Base-by-base conservation (phyloP, 2,329 filamentous ascomycete species). In the Monilinia laxa region DNA sequence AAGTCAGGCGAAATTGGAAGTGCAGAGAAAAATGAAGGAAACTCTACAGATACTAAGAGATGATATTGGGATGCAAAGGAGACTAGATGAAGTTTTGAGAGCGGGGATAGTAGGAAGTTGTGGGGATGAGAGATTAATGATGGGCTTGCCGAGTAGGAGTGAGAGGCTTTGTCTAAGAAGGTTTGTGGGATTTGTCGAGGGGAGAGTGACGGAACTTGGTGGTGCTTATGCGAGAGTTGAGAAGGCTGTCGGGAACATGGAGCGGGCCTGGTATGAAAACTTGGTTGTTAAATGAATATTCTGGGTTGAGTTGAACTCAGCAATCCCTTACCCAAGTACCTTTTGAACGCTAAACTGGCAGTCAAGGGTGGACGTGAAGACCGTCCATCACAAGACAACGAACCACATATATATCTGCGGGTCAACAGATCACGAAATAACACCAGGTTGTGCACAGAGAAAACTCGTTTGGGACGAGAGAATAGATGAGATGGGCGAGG, bases 101-200 rank as follows among this genome's bases (percentile, higher is more conserved):
- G 62, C 62, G 6, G 62, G 62, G 9, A 65, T 65, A 14, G 28
- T 65, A 18, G 62, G 62, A 7, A 58, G 52, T 10, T 65, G 62
- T 31, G 62, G 62, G 18, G 42, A 65, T 65, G 53, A 59, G n/a
- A 59, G 42, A 38, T 28, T 65, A 16, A 65, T 65, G 62, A 65
- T 65, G 62, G 62, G 62, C 3, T n/a, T 65, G 14, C 62, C 62
- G 4, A 58, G 52, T 25, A 47, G 62, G 12, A 65, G 62, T 42
- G 62, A 65, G 31, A 58, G 62, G 18, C 54, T 65, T 14, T 65
- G 62, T 58, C 28, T 65, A 14, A 65, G 53, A 11, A 58, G 62
- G n/a, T 65, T 65, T 51, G 62, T 65, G 14, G 62, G 62, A 2
- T 65, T 65, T 23, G 62, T 65, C 16, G 62, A 65, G 31, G 62